phyloP scores from a whole-genome alignment of 2,329 filamentous ascomycete species.

The Neodidymelliopsis sp. region DNA sequence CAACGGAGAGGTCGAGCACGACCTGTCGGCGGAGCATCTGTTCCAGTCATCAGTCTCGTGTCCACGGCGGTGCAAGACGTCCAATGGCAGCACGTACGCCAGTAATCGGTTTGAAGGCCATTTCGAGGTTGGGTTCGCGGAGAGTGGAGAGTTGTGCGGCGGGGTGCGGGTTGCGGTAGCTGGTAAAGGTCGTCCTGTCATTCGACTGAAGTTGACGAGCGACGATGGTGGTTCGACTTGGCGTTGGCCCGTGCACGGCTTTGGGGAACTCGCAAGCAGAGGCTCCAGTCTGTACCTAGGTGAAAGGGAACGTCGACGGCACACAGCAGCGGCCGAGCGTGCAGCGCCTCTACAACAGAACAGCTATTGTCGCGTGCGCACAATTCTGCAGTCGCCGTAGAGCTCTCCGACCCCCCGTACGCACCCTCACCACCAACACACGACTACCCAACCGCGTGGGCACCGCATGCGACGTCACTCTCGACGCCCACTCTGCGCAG shows the following conservation, averaged over 20 bases:
- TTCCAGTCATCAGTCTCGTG: constrained; percentile 36
- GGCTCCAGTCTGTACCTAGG: constrained; percentile 17
- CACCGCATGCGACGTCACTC: constrained; percentile 21
- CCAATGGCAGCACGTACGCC: constrained; percentile 55
- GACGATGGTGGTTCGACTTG: constrained; percentile 35
- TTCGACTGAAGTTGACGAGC: constrained; percentile 35
- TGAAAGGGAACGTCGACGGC: constrained; percentile 24
- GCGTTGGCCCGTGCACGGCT: constrained; percentile 26
- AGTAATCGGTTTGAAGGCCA: constrained; percentile 60
- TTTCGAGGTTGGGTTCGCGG: constrained; percentile 37
- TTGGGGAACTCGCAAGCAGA: constrained; percentile 28
- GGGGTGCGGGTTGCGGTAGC: constrained; percentile 38
- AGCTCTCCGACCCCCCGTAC: neutral
- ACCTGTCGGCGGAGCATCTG: constrained; percentile 72
- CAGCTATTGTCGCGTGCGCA: constrained; percentile 17
- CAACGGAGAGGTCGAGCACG: constrained; percentile 71
- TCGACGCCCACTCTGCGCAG: constrained; percentile 20
- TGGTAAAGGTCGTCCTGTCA: constrained; percentile 36
- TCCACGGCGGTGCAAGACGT: constrained; percentile 19
- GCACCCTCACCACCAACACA: constrained; percentile 8
- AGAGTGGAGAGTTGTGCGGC: constrained; percentile 40
- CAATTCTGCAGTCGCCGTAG: constrained; percentile 11
- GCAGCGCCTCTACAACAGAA: constrained; percentile 17
- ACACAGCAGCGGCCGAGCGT: constrained; percentile 13
- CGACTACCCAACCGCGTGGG: constrained; percentile 11